Base-by-base conservation (phyloP, 257 asterid species). In the Paraleonurus japonicus region DNA sequence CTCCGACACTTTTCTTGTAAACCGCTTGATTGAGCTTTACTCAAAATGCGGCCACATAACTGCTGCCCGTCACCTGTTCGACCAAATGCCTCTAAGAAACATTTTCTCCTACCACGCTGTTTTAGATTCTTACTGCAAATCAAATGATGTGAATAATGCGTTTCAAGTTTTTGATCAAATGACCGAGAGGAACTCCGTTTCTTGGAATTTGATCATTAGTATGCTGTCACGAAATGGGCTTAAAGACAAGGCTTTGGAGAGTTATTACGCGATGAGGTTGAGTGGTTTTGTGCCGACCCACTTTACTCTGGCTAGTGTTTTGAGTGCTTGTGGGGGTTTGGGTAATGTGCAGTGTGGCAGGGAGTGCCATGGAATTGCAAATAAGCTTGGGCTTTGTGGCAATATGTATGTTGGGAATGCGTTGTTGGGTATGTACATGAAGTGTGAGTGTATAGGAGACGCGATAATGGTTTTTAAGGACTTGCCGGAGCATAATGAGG, bases 261-360 rank as follows among this genome's bases (percentile, higher is more conserved):
- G 85, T 41, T 88, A 83, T 74, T 72, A 67, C 51, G 65, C 28
- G 4, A 86, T 88, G 95, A 80, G 85, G 71, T 30, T 12, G 65
- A 71, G 61, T 20, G 89, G 91, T 47, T 85, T 85, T 35, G 70
- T 74, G 73, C 95, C 88, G 1, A 86, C 88, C 35, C 88, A 78
- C 53, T 88, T 86, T 28, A 90, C 95, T 0, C 61, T 90, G 75
- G 90, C 91, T 3, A 90, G 92, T 83, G 93, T 88, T 74, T 72
- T 90, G 81, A 86, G 95, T 72, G 85, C 89, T 59, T 85, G 88
- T 70, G 95, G 91, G 66, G 84, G 79, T 70, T 45, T 82, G 75
- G 76, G 90, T 17, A 67, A 78, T 65, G 55, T 76, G 65, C 78
- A 23, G 71, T 81, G 80, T 57, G 96, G 93, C 63, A 83, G 74